Conservation (phyloP, 352 stramenopile species). For the Pilasporangium apinafurcum region DNA sequence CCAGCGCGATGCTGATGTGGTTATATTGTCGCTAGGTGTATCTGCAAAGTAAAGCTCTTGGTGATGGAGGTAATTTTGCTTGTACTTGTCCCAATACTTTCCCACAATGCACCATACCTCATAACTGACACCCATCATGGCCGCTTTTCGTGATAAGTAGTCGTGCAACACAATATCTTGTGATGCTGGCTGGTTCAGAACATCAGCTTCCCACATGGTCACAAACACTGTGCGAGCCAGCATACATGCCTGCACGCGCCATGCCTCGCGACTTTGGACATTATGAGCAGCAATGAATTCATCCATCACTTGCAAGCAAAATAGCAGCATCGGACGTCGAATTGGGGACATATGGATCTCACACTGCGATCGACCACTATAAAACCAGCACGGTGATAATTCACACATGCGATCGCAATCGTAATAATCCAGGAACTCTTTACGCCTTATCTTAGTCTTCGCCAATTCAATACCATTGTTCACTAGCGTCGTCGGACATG, state of each 20-base stretch:
- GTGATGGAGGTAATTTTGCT: constrained; percentile 59
- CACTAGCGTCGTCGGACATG: constrained; percentile 12
- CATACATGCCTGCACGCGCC: constrained; percentile 39
- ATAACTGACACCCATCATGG: constrained; percentile 30
- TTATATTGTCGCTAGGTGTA: neutral
- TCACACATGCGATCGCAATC: constrained; percentile 63
- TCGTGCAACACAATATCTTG: constrained; percentile 21
- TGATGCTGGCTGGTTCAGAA: constrained; percentile 4
- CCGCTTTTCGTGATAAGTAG: constrained; percentile 23
- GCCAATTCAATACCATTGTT: constrained; percentile 17
- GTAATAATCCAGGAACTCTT: constrained; percentile 66
- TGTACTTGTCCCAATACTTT: constrained; percentile 53
- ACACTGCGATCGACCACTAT: constrained; percentile 25
- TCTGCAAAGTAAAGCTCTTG: constrained; percentile 54
- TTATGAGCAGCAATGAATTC: constrained; percentile 49
- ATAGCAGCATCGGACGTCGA: constrained; percentile 56
- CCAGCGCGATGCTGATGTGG: constrained; percentile 19
- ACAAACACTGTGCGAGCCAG: constrained; percentile 51
- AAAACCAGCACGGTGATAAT: constrained; percentile 52
- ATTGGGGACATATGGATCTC: constrained; percentile 27
- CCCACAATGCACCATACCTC: constrained; percentile 58
- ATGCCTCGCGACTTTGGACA: constrained; percentile 21
- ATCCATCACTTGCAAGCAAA: constrained; percentile 67
- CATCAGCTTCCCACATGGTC: constrained; percentile 40
- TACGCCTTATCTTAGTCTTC: neutral